Percentiles rank a stretch among this genome's conserved stretches.
phyloP scores from a whole-genome alignment of 1,284 basidiomycete species.

The Meira miltonrushii region DNA sequence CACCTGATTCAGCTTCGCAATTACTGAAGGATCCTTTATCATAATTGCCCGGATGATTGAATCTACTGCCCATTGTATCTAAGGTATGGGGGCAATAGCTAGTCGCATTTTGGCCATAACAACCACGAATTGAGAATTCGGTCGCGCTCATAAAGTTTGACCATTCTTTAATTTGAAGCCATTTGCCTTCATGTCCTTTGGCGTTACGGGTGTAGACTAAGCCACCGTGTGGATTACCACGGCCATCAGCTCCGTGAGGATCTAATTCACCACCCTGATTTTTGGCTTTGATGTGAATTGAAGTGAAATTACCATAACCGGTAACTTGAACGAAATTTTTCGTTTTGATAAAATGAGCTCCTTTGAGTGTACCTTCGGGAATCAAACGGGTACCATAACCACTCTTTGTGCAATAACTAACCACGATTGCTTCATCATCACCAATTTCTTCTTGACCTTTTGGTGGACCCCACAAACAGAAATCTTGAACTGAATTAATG shows the following conservation, averaged over 20 bases:
- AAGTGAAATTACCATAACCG: conserved; percentile 50
- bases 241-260: conserved; percentile 36
- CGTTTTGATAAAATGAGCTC: conserved; percentile 47
- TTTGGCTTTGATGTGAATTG: conserved; percentile 42
- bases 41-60: conserved; percentile 24
- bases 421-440: conserved; percentile 36
- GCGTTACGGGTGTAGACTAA: conserved; percentile 40
- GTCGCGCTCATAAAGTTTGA: conserved; percentile 28
- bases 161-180: conserved; percentile 47
- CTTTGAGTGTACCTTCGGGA: conserved; percentile 40
- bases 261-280: conserved; percentile 53
- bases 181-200: conserved; percentile 42
- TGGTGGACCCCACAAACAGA: conserved; percentile 45
- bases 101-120: conserved; percentile 25
- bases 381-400: conserved; percentile 48
- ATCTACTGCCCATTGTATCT: conserved; percentile 31
- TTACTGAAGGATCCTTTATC: conserved; percentile 26
- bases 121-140: conserved; percentile 35
- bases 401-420: conserved; percentile 46
- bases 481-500: conserved; percentile 41
- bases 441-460: conserved; percentile 29
- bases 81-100: conserved; percentile 34
- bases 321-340: conserved; percentile 21
- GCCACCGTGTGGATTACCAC: conserved; percentile 44
- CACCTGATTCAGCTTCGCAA: conserved; percentile 28